Conservation (phyloP, 192 early-diverging fungal species). For the Cetraspora pellucida region DNA sequence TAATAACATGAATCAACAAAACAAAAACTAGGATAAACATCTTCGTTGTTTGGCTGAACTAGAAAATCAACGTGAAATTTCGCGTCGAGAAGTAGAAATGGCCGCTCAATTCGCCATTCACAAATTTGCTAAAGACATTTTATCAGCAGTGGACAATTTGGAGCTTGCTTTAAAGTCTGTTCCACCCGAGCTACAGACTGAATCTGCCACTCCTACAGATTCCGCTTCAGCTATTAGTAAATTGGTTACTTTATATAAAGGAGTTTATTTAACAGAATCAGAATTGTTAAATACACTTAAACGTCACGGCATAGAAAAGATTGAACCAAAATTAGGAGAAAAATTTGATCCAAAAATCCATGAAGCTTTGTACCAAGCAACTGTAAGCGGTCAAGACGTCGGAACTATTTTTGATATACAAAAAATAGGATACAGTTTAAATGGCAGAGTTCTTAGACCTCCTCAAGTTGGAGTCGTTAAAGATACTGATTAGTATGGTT, state of each 20-base stretch:
- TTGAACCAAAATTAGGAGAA: slow-evolving; percentile 76
- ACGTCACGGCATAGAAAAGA: slow-evolving; percentile 82
- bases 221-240: not conserved
- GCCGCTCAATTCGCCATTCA: slow-evolving; percentile 89
- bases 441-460: slow-evolving; percentile 89
- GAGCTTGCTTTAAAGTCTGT: slow-evolving; percentile 87
- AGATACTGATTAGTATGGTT: no score
- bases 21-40: slow-evolving; percentile 73
- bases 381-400: slow-evolving; percentile 84
- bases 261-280: slow-evolving; percentile 85
- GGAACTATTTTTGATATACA: slow-evolving; percentile 87
- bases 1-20: not conserved
- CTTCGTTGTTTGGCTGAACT: slow-evolving; percentile 91
- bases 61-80: slow-evolving; percentile 93
- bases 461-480: slow-evolving; percentile 98
- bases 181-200: slow-evolving; percentile 58
- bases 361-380: slow-evolving; percentile 94
- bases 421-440: slow-evolving; percentile 92
- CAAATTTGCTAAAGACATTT: slow-evolving; percentile 97
- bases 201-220: slow-evolving; percentile 50
- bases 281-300: slow-evolving; percentile 87
- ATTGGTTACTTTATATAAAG: slow-evolving; percentile 80
- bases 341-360: slow-evolving; percentile 93
- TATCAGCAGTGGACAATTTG: slow-evolving; percentile 91
- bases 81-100: slow-evolving; percentile 81